Evolutionary conservation across 441 rosid genomes (phyloP).

Genomic region (Erysimum pusillum): DNA sequence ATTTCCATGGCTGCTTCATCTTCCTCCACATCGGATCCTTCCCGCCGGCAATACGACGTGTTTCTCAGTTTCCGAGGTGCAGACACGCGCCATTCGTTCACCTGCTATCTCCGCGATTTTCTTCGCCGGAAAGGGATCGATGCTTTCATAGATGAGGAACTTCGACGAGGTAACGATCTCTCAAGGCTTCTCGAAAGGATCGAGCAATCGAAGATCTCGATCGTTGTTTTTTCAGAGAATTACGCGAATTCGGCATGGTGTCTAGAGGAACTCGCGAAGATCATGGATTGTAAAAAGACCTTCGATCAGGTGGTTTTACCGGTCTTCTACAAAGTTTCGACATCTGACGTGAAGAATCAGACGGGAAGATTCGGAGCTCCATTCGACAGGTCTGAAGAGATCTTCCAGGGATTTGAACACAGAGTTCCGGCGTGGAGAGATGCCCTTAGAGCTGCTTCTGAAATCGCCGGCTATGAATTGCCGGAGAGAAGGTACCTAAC

Average conservation of each 20-base stretch:
- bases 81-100: constrained; percentile 36
- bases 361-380: constrained; percentile 28
- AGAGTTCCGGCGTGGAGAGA: constrained; percentile 32
- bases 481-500: constrained; percentile 30
- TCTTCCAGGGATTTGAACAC: constrained; percentile 23
- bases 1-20: neutral
- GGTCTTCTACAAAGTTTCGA: constrained; percentile 42
- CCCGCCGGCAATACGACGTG: constrained; percentile 46
- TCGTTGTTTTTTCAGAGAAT: constrained; percentile 38
- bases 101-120: constrained; percentile 19
- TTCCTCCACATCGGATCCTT: constrained; percentile 13
- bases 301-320: constrained; percentile 38
- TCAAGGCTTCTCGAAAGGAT: constrained; percentile 28
- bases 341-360: constrained; percentile 31
- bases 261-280: constrained; percentile 41
- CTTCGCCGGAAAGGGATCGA: constrained; percentile 45
- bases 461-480: constrained; percentile 35
- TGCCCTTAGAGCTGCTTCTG: constrained; percentile 32
- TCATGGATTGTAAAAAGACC: constrained; percentile 13
- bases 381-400: neutral
- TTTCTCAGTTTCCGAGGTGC: constrained; percentile 43
- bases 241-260: constrained; percentile 45
- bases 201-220: constrained; percentile 37
- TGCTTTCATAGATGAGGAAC: constrained; percentile 38
- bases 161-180: constrained; percentile 32